phyloP scores from a whole-genome alignment of 176 grass and related monocot genomes.

The Coix lacrymajobi region DNA sequence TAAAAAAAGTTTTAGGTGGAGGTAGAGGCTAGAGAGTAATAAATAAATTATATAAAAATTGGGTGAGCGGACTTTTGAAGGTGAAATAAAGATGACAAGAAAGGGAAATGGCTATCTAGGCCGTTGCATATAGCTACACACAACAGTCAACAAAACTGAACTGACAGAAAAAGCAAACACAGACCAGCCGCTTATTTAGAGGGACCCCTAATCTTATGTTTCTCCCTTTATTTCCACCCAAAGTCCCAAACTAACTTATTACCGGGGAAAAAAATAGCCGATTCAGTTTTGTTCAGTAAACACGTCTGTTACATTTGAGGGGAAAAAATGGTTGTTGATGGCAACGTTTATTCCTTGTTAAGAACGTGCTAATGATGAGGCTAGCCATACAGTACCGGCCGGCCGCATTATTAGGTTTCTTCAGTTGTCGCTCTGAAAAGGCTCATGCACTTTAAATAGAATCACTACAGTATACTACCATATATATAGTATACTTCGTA shows the following conservation, averaged over 20 bases:
- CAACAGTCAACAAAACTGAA: background rate
- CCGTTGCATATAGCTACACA: background rate
- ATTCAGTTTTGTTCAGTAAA: no score
- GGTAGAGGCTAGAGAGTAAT: no score
- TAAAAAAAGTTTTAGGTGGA: no score
- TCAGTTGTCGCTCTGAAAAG: background rate
- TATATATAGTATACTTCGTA: no score
- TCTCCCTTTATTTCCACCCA: background rate
- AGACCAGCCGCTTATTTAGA: background rate
- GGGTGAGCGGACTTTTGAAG: no score
- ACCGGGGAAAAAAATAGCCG: background rate
- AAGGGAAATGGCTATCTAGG: background rate
- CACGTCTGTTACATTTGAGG: background rate
- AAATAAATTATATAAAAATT: no score
- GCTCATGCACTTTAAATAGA: background rate
- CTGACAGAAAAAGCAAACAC: background rate
- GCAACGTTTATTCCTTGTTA: background rate
- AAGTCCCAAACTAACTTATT: background rate
- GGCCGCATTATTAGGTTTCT: background rate
- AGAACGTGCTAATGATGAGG: background rate
- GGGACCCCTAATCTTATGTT: background rate
- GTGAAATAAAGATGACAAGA: background rate
- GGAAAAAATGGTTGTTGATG: background rate
- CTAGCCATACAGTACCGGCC: background rate
- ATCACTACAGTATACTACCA: background rate